Conservation (phyloP, 2,329 filamentous ascomycete species). For the Cytospora mali region DNA sequence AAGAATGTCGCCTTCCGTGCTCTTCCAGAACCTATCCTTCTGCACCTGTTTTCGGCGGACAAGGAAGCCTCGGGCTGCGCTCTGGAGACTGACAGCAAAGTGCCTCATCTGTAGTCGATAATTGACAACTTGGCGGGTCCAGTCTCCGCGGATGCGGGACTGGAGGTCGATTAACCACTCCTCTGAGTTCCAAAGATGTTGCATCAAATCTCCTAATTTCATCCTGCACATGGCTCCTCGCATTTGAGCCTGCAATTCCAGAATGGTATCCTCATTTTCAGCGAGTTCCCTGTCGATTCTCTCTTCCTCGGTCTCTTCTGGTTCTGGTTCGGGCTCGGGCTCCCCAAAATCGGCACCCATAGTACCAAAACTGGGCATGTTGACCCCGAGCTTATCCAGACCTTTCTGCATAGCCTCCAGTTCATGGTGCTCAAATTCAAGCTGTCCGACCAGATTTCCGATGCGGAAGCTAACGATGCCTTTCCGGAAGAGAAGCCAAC, state of each 20-base stretch:
- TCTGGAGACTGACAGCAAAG: slow-evolving; percentile 81
- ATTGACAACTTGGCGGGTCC: slow-evolving; percentile 77
- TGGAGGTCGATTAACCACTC: slow-evolving; percentile 79
- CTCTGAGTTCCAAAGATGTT: slow-evolving; percentile 85
- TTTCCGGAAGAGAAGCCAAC: slow-evolving; percentile 95
- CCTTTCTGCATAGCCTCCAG: slow-evolving; percentile 96
- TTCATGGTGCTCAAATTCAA: slow-evolving; percentile 97
- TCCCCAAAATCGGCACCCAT: slow-evolving; percentile 96
- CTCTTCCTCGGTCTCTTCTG: slow-evolving; percentile 88
- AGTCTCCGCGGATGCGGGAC: slow-evolving; percentile 83
- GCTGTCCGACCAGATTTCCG: slow-evolving; percentile 91
- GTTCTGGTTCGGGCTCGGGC: slow-evolving; percentile 56
- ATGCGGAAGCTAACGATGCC: slow-evolving; percentile 95
- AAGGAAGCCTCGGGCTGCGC: slow-evolving; percentile 74
- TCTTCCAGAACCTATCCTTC: slow-evolving; percentile 69
- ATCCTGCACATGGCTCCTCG: slow-evolving; percentile 79
- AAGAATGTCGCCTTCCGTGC: slow-evolving; percentile 71
- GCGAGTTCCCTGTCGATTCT: slow-evolving; percentile 78
- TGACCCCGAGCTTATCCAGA: slow-evolving; percentile 90
- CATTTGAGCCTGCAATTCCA: slow-evolving; percentile 85
- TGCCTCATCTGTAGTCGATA: slow-evolving; percentile 82
- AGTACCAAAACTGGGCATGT: slow-evolving; percentile 96
- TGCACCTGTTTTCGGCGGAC: slow-evolving; percentile 64
- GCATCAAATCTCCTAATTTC: slow-evolving; percentile 80
- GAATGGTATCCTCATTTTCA: slow-evolving; percentile 71